phyloP scores from a whole-genome alignment of 805 yeast species.

The Barnettozyma populi region DNA sequence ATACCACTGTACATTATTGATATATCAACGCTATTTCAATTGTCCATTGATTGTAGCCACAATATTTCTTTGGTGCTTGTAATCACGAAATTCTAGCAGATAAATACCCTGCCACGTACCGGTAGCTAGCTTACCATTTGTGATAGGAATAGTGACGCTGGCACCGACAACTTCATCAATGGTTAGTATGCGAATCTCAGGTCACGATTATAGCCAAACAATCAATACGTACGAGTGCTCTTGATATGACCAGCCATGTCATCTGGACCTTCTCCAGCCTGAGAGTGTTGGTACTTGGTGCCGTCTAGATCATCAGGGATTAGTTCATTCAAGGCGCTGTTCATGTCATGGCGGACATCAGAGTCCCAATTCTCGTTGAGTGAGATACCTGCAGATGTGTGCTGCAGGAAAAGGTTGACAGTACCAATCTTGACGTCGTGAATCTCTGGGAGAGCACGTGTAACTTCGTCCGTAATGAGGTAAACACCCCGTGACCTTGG shows the following conservation, averaged over 20 bases:
- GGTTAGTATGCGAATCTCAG: slow-evolving; percentile 1
- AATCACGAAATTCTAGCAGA: slow-evolving; percentile 65
- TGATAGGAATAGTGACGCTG: slow-evolving; percentile 60
- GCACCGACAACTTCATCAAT: slow-evolving; percentile 49
- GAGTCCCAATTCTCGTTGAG: slow-evolving; percentile 79
- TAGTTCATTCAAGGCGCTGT: slow-evolving; percentile 52
- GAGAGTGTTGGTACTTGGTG: slow-evolving; percentile 20
- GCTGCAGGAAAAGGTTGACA: slow-evolving; percentile 64
- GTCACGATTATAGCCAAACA: background rate
- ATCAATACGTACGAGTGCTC: slow-evolving; percentile 32
- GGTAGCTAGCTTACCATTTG: slow-evolving; percentile 58
- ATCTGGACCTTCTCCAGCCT: slow-evolving; percentile 71
- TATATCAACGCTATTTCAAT: slow-evolving; percentile 13
- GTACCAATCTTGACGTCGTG: slow-evolving; percentile 56
- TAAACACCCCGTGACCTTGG: slow-evolving; percentile 65
- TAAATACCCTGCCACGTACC: slow-evolving; percentile 90
- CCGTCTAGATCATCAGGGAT: slow-evolving; percentile 54
- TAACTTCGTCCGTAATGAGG: slow-evolving; percentile 64
- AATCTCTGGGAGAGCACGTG: slow-evolving; percentile 51
- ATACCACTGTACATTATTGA: background rate
- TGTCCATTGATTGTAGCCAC: slow-evolving; percentile 73
- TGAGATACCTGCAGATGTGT: slow-evolving; percentile 74
- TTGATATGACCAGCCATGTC: slow-evolving; percentile 84
- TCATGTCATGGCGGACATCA: slow-evolving; percentile 69
- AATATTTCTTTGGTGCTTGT: slow-evolving; percentile 56